Evolutionary conservation across 129 eudicot genomes (phyloP), one percentile per base, ranked within the genome.

Genomic region (Mikania micrantha): DNA sequence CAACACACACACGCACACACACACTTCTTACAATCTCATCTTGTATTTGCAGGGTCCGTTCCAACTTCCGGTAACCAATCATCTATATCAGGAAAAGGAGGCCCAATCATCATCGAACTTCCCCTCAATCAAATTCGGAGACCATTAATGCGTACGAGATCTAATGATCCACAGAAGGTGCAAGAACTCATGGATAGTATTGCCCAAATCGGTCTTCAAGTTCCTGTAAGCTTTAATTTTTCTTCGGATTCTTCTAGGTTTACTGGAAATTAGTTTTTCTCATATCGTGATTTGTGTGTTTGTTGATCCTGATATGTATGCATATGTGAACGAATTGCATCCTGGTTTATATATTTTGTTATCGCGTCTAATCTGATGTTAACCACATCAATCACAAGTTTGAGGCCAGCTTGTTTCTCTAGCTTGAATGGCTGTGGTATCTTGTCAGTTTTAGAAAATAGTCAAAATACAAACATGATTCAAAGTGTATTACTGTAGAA

Each of bases 181-280:
- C 76, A 87, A 73, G 88, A 94, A 54, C 90, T 94, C 65, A 94
- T 94, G 99, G 95, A 85, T 44, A 89, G 97, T 77, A 94, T 94
- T 53, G 64, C 75, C 28, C 83, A 89, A 76, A 94, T 94, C 19
- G 99, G 99, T 40, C 99, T 94, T 53, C 99, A 94, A 94, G 99
- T 89, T 4, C 99, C 99, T 2, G 99, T 94, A 83, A 83, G 76
- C 53, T 16, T 61, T 27, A 24, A 61, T 4, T 59, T 5, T 67
- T 41, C 39, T 64, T 22, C 40, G 5, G 19, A 39, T 22, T 6
- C 1, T 4, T 36, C 1, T 36, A 5, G 31, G 67, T 38, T 61
- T 61, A 16, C 27, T n/a, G 44, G 9, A 15, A n/a, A 64, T 13
- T 64, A 9, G 39, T 12, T 65, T 42, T 28, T 13, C 22, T 9